Conservation (phyloP, 352 stramenopile genomes). For the Phytophthora ramorum region DNA sequence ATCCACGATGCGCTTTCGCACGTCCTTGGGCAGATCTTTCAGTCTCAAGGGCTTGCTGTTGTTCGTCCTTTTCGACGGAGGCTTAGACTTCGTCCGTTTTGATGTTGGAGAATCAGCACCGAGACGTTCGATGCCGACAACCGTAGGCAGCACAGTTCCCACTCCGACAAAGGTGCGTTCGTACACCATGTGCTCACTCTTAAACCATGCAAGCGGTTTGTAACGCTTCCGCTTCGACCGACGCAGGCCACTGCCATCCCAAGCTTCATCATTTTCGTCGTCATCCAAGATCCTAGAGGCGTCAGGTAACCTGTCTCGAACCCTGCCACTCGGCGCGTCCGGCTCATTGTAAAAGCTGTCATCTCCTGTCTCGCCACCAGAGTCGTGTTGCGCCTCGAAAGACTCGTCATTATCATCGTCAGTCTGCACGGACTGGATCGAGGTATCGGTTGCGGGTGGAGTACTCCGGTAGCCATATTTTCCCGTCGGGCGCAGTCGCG, state of each 20-base stretch:
- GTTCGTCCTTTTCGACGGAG: constrained; percentile 45
- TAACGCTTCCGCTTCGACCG: constrained; percentile 81
- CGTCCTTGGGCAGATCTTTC: constrained; percentile 56
- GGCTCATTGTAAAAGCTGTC: constrained; percentile 61
- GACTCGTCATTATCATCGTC: constrained; percentile 69
- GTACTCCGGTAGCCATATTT: constrained; percentile 63
- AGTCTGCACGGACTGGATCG: constrained; percentile 54
- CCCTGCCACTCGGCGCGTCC: constrained; percentile 30
- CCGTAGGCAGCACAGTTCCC: constrained; percentile 80
- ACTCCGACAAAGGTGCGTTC: constrained; percentile 85
- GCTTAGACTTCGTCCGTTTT: constrained; percentile 49
- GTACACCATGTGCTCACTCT: constrained; percentile 88
- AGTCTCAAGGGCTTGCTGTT: constrained; percentile 43
- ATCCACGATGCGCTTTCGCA: constrained; percentile 63
- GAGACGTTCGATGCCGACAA: constrained; percentile 71
- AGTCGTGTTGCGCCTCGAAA: constrained; percentile 53
- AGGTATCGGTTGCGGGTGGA: constrained; percentile 48
- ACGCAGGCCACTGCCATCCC: constrained; percentile 58
- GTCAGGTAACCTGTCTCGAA: constrained; percentile 65
- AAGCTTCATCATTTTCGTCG: constrained; percentile 31
- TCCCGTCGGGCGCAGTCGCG: constrained; percentile 36
- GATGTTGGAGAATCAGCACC: constrained; percentile 64
- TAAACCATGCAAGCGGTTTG: constrained; percentile 90
- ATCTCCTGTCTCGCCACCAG: constrained; percentile 55
- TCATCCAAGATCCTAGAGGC: constrained; percentile 44